Evolutionary conservation across 2,329 filamentous ascomycete species (phyloP), one percentile per base, ranked within the genome.

Genomic region (Alternaria ethzedia): DNA sequence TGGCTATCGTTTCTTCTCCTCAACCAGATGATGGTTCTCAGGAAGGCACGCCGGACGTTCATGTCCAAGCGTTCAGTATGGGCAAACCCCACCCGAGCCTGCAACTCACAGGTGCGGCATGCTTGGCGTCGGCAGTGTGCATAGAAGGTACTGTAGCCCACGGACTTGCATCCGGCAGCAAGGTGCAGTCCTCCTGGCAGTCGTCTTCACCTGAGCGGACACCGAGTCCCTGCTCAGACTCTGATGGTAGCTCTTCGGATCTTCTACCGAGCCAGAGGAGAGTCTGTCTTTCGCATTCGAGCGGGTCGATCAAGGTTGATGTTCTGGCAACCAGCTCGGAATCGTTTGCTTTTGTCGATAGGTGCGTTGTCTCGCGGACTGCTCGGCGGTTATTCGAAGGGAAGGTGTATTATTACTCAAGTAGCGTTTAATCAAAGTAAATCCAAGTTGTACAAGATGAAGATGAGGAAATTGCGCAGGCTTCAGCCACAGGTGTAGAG

Each of bases 1-100:
- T 91, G 28, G 85, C 84, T 10, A 78, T 89, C 15, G 81, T 88
- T 3, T 83, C 83, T 0, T 59, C 74, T 25, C 45, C 66, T 23
- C 26, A 43, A n/a, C 8, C 55, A 54, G 41, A 54, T 7, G 36
- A 41, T 8, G 5, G 6, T 32, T 6, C 6, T 8, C 32, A 2
- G 17, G 41, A 17, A 17, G 54, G 57, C 57, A 46, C 21, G 66
- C 32, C 59, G 26, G 66, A 71, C 12, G 54, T 77, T 12, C 61
- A 68, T 32, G 70, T 73, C 8, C 61, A 67, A 10, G 72, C 74
- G 7, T 77, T 75, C 49, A 74, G 70, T 36, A 78, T 78, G 76
- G 74, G 75, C 9, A 75, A 74, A 41, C 69, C 73, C 28, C 76
- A 77, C 46, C 75, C 75, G 25, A 75, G 73, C 47, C 57, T 78